Conservation (phyloP, 2,329 filamentous ascomycete species). For the Ambrosiella beaveri region DNA sequence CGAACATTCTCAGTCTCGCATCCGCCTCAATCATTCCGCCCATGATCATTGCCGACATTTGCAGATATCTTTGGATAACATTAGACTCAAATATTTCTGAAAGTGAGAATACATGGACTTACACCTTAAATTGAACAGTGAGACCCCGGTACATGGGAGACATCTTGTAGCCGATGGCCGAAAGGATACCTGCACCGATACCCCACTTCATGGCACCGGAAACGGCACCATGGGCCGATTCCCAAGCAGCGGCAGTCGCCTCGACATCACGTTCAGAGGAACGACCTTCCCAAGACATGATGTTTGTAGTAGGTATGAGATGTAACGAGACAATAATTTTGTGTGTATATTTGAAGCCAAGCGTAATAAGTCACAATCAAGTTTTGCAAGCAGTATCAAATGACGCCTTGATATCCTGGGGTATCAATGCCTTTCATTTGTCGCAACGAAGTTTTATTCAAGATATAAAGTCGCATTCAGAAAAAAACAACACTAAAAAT, state of each 20-base stretch:
- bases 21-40: slow-evolving; percentile 66
- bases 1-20: slow-evolving; percentile 46
- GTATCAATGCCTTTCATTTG: background rate
- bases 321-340: background rate
- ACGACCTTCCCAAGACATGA: slow-evolving; percentile 9
- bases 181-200: slow-evolving; percentile 42
- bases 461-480: no score
- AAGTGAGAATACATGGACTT: slow-evolving; percentile 20
- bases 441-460: no score
- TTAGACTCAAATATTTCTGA: background rate
- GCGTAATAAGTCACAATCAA: background rate
- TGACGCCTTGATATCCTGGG: background rate
- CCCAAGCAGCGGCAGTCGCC: slow-evolving; percentile 52
- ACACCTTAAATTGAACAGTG: slow-evolving; percentile 66
- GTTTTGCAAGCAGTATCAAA: background rate
- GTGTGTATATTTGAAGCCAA: background rate
- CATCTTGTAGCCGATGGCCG: slow-evolving; percentile 42
- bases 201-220: slow-evolving; percentile 59
- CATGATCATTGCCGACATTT: slow-evolving; percentile 74
- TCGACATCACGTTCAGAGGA: slow-evolving; percentile 36
- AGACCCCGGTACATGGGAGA: slow-evolving; percentile 57
- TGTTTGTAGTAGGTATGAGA: background rate
- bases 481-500: no score
- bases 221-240: slow-evolving; percentile 49
- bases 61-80: slow-evolving; percentile 45